These are phyloP conservation scores for Sphaerobolus stellatus DNA, from an alignment of 1,284 basidiomycete genomes.

Conservation along the genomic window DNA sequence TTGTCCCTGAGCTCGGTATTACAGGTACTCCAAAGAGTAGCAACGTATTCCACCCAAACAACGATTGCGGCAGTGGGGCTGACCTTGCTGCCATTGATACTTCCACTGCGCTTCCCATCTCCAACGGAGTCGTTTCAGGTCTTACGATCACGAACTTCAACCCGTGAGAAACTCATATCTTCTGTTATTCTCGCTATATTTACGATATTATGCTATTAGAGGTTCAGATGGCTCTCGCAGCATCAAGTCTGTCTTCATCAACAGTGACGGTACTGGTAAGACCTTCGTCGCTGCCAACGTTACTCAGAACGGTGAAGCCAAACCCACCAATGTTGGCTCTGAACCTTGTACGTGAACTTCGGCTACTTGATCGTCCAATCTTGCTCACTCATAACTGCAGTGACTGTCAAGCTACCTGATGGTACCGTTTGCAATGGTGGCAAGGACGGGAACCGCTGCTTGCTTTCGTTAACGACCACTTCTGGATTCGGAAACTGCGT, in stretches of 20 bases:
- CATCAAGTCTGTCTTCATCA: constrained; percentile 40
- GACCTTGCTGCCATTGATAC: constrained; percentile 39
- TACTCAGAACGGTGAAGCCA: constrained; percentile 35
- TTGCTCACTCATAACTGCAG: not conserved
- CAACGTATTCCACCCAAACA: too few relatives aligned
- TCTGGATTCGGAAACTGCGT: constrained; percentile 54
- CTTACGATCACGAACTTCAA: constrained; percentile 52
- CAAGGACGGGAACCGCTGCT: constrained; percentile 40
- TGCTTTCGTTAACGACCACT: constrained; percentile 46
- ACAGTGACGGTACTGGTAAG: constrained; percentile 41
- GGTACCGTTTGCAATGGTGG: constrained; percentile 52
- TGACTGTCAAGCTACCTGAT: constrained; percentile 40
- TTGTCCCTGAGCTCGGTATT: constrained; percentile 50
- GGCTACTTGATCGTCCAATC: not conserved
- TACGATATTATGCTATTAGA: constrained; percentile 25
- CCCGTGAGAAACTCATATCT: constrained; percentile 36
- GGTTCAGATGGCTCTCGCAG: constrained; percentile 51
- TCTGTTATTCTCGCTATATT: constrained; percentile 1
- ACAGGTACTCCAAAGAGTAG: constrained; percentile 37
- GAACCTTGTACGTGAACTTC: constrained; percentile 1
- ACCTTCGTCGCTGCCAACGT: constrained; percentile 38
- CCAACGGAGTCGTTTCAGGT: constrained; percentile 43
- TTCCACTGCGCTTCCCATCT: constrained; percentile 43
- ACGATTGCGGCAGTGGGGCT: too few relatives aligned
- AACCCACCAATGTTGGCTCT: constrained; percentile 15